phyloP scores from a whole-genome alignment of 495 filamentous ascomycete genomes.

The Aspergillus ellipticus region DNA sequence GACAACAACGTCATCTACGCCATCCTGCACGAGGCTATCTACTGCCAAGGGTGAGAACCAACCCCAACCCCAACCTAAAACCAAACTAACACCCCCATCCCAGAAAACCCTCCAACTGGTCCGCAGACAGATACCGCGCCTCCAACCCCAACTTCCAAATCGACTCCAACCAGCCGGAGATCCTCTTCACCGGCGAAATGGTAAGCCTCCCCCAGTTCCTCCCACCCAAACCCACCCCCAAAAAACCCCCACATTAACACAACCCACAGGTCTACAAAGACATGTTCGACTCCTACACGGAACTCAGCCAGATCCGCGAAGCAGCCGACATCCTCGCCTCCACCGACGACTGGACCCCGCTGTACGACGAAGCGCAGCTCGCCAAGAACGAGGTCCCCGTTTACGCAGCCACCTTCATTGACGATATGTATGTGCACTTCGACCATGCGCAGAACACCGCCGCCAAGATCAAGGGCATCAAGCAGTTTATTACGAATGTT shows the following conservation, averaged over 20 bases:
- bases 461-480: slow-evolving; percentile 67
- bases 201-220: slow-evolving; percentile 21
- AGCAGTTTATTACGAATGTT: slow-evolving; percentile 78
- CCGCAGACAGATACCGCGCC: slow-evolving; percentile 51
- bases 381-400: slow-evolving; percentile 80
- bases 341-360: slow-evolving; percentile 61
- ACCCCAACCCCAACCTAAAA: neutral
- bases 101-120: slow-evolving; percentile 58
- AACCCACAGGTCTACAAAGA: slow-evolving; percentile 62
- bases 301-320: slow-evolving; percentile 59
- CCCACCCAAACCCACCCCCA: neutral
- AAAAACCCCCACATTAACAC: slow-evolving; percentile 9
- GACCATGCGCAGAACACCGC: slow-evolving; percentile 71
- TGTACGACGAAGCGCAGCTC: slow-evolving; percentile 74
- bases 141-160: slow-evolving; percentile 42
- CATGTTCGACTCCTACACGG: slow-evolving; percentile 73
- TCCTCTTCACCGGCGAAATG: slow-evolving; percentile 92
- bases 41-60: slow-evolving; percentile 57
- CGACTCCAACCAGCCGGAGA: slow-evolving; percentile 44
- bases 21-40: slow-evolving; percentile 79
- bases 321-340: slow-evolving; percentile 69
- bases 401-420: slow-evolving; percentile 77
- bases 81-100: slow-evolving; percentile 20
- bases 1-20: slow-evolving; percentile 80
- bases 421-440: slow-evolving; percentile 94